Evolutionary conservation across 108 stramenopile genomes (phyloP).

Genomic region (Cyclotella distinguenda): DNA sequence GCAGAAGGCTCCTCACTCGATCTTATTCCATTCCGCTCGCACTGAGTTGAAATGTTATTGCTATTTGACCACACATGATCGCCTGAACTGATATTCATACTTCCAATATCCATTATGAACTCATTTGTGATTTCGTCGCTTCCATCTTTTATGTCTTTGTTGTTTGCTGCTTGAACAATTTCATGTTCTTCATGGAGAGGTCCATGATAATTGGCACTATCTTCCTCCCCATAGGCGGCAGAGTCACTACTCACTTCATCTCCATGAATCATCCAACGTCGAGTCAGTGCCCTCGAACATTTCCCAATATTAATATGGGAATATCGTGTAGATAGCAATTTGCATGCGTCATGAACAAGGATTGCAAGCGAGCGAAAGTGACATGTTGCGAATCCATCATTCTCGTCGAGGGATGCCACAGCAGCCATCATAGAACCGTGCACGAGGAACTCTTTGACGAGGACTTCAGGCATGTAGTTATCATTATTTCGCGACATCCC

Average conservation of each 20-base stretch:
- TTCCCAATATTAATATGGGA: slow-evolving; percentile 71
- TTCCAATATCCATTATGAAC: slow-evolving; percentile 83
- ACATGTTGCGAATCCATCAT: slow-evolving; percentile 48
- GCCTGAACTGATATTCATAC: slow-evolving; percentile 41
- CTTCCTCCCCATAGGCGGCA: slow-evolving; percentile 6
- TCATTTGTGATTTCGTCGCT: slow-evolving; percentile 69
- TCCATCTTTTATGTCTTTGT: slow-evolving; percentile 5
- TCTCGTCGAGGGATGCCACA: slow-evolving; percentile 44
- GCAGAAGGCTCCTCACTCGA: slow-evolving; percentile 68
- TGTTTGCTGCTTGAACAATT: slow-evolving; percentile 1
- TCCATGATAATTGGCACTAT: background rate
- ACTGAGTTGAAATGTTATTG: background rate
- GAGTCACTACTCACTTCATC: slow-evolving; percentile 31
- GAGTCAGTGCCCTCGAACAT: slow-evolving; percentile 49
- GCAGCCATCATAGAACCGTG: slow-evolving; percentile 70
- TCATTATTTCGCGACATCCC: background rate
- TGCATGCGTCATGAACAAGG: slow-evolving; percentile 64
- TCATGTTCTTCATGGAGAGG: background rate
- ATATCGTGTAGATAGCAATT: slow-evolving; percentile 61
- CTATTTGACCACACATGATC: slow-evolving; percentile 45
- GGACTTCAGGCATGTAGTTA: slow-evolving; percentile 57
- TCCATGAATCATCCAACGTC: slow-evolving; percentile 71
- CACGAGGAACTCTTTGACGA: slow-evolving; percentile 62
- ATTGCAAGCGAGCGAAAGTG: slow-evolving; percentile 63
- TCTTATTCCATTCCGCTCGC: slow-evolving; percentile 21